phyloP scores from a whole-genome alignment of 805 yeast species.

The Geotrichum ghanense region DNA sequence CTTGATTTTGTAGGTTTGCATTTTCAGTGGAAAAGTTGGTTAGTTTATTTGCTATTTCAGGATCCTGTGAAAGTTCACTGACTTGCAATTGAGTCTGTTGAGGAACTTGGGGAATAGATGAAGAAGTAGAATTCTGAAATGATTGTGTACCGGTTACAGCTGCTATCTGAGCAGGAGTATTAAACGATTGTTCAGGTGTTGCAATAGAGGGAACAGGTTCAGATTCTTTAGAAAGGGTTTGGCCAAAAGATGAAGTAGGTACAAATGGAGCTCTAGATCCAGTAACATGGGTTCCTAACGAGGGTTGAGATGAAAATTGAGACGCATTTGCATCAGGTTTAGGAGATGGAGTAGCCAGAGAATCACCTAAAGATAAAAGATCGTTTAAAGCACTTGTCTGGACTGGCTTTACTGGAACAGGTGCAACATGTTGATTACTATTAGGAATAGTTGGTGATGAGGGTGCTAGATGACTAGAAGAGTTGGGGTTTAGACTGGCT shows the following conservation, averaged over 20 bases:
- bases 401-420: constrained; percentile 10
- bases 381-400: constrained; percentile 37
- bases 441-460: constrained; percentile 35
- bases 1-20: constrained; percentile 79
- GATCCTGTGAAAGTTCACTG: constrained; percentile 45
- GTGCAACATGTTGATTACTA: constrained; percentile 11
- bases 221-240: constrained; percentile 38
- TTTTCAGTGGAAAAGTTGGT: constrained; percentile 75
- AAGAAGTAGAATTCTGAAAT: constrained; percentile 14
- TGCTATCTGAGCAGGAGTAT: constrained; percentile 26
- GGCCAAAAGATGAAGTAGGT: constrained; percentile 84
- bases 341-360: constrained; percentile 23
- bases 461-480: not conserved
- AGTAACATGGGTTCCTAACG: constrained; percentile 22
- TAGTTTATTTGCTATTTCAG: constrained; percentile 52
- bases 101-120: constrained; percentile 16
- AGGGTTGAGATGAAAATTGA: no score
- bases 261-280: constrained; percentile 36
- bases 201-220: constrained; percentile 22
- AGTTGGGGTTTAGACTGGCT: no score
- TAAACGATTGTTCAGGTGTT: constrained; percentile 14
- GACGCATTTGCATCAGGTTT: constrained; percentile 13
- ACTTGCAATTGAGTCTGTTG: no score
- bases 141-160: constrained; percentile 13
- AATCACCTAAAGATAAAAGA: constrained; percentile 29